Conservation (phyloP, 169 alveolate genomes). For the Eimeria necatrix region DNA sequence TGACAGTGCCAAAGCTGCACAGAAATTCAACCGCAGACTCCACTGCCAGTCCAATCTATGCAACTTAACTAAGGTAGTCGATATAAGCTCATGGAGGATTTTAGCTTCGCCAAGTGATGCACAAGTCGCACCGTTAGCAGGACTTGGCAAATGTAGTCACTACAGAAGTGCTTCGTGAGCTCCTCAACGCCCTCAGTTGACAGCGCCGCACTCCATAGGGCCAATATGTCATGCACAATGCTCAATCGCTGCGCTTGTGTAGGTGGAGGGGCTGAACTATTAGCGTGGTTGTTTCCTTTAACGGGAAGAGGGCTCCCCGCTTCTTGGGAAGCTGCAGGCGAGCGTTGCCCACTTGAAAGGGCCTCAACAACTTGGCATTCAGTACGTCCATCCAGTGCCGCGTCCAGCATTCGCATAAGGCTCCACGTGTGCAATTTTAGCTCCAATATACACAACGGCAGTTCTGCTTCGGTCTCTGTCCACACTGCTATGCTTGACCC, state of each 20-base stretch:
- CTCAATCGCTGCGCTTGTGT: background rate
- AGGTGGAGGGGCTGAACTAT: background rate
- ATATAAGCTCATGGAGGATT: no score
- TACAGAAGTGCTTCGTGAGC: background rate
- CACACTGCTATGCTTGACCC: background rate
- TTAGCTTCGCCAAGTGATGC: background rate
- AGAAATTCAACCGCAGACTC: background rate
- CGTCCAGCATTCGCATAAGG: conserved; percentile 8
- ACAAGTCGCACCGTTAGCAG: background rate
- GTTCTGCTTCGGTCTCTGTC: conserved; percentile 48
- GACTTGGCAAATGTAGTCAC: background rate
- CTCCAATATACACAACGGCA: background rate
- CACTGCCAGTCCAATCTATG: background rate
- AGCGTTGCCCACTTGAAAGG: background rate
- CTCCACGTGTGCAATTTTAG: background rate
- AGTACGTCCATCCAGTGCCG: background rate
- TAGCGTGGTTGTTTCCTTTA: background rate
- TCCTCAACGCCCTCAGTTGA: conserved; percentile 20
- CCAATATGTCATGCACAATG: background rate
- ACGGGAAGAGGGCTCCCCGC: background rate
- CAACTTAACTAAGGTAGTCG: background rate
- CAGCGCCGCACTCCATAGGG: conserved; percentile 6
- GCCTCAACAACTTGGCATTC: background rate
- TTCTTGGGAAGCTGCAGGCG: background rate
- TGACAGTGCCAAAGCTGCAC: conserved; percentile 50